Conservation (phyloP, 192 early-diverging fungal genomes). For the Helicostylum pulchrum region DNA sequence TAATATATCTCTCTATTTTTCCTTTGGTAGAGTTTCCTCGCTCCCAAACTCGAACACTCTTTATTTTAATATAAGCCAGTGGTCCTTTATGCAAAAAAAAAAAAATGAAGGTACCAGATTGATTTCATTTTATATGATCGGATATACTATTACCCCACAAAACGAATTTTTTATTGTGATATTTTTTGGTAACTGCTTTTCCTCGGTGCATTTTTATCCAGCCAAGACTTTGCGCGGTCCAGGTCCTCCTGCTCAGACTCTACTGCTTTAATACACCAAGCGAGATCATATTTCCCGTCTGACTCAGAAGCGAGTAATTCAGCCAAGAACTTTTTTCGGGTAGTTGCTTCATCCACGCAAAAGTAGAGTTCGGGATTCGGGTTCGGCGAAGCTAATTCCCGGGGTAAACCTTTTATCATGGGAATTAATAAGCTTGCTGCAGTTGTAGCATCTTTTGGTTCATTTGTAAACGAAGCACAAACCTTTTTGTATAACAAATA, state of each 20-base stretch:
- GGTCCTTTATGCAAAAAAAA: too few species aligned
- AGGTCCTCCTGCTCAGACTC: conserved; percentile 50
- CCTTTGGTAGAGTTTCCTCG: too few species aligned
- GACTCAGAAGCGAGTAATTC: conserved; percentile 33
- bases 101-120: too few species aligned
- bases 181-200: conserved; percentile 5
- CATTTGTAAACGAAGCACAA: conserved; percentile 37
- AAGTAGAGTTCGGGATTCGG: conserved; percentile 43
- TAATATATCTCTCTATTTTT: too few species aligned
- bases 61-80: too few species aligned
- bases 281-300: conserved; percentile 41
- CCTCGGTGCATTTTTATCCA: conserved; percentile 59
- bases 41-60: too few species aligned
- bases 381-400: conserved; percentile 32
- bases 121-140: too few species aligned
- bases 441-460: conserved; percentile 56
- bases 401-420: conserved; percentile 48
- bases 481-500: conserved; percentile 17
- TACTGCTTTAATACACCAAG: conserved; percentile 70
- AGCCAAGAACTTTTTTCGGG: conserved; percentile 45
- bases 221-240: conserved; percentile 52
- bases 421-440: conserved; percentile 57
- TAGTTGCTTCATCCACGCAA: conserved; percentile 61
- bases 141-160: too few species aligned
- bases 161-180: too few species aligned